phyloP scores from a whole-genome alignment of 768 basidiomycete species.

The Nidularia pulvinata region DNA sequence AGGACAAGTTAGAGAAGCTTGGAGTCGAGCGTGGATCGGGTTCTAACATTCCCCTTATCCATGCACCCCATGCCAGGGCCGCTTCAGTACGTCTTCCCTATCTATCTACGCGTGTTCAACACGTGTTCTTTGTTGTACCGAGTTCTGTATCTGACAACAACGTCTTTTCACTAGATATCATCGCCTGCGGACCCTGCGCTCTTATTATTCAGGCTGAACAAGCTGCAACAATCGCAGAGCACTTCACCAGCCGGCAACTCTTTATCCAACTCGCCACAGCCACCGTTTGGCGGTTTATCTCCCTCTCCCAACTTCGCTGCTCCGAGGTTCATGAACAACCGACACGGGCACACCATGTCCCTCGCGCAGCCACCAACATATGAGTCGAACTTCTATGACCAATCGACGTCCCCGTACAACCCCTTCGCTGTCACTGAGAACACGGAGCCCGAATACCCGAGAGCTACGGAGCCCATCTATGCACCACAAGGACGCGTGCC shows the following conservation, averaged over 20 bases:
- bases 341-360: constrained; percentile 77
- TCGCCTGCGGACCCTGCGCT: constrained; percentile 89
- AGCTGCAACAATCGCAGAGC: constrained; percentile 74
- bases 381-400: constrained; percentile 27
- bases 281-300: constrained; percentile 42
- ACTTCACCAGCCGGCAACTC: constrained; percentile 49
- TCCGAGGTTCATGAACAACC: constrained; percentile 41
- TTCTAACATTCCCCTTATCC: constrained; percentile 56
- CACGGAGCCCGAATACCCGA: constrained; percentile 38
- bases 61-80: constrained; percentile 79
- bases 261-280: constrained; percentile 65
- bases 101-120: constrained; percentile 11
- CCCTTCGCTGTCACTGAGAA: constrained; percentile 63
- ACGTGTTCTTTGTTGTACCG: constrained; percentile 13
- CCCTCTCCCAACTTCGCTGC: constrained; percentile 42
- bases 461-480: constrained; percentile 29
- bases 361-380: constrained; percentile 59
- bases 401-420: constrained; percentile 45
- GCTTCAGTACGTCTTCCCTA: constrained; percentile 65
- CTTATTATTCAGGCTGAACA: constrained; percentile 81
- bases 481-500: constrained; percentile 60
- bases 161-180: constrained; percentile 58
- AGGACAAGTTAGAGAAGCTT: constrained; percentile 78
- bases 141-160: constrained; percentile 4
- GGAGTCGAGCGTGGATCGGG: constrained; percentile 73